Conservation (phyloP, 768 basidiomycete genomes). For the Collybia nuda region DNA sequence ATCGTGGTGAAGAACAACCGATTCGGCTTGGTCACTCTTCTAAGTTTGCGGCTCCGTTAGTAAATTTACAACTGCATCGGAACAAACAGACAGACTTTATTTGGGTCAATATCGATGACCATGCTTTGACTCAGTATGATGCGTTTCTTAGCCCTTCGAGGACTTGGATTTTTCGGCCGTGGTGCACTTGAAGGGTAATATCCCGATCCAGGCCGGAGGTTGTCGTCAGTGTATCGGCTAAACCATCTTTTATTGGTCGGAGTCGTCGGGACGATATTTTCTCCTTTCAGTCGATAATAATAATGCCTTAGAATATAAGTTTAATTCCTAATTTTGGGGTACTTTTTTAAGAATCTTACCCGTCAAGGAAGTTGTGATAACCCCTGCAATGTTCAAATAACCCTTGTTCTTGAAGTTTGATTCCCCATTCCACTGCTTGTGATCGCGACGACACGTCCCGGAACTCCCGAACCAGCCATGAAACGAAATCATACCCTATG, state of each 20-base stretch:
- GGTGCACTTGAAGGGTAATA: constrained; percentile 35
- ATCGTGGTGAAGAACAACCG: constrained; percentile 88
- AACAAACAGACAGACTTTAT: constrained; percentile 46
- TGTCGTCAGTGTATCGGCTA: constrained; percentile 50
- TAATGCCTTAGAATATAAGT: constrained; percentile 61
- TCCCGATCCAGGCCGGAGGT: constrained; percentile 28
- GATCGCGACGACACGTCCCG: constrained; percentile 82
- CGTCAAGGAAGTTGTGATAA: constrained; percentile 83
- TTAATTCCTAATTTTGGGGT: constrained; percentile 3
- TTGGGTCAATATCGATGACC: constrained; percentile 84
- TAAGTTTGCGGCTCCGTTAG: constrained; percentile 23
- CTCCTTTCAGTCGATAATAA: constrained; percentile 81
- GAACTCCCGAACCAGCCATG: constrained; percentile 92
- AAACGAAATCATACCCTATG: constrained; percentile 85
- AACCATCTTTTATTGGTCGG: constrained; percentile 66
- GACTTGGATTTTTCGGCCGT: constrained; percentile 34
- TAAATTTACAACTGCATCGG: constrained; percentile 1
- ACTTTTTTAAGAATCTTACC: constrained; percentile 43
- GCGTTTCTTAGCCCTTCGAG: constrained; percentile 53
- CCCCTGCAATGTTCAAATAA: constrained; percentile 83
- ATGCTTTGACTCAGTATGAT: constrained; percentile 85
- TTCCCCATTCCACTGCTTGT: constrained; percentile 79
- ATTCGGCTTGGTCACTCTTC: constrained; percentile 87
- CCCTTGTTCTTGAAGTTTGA: constrained; percentile 74
- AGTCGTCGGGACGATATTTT: constrained; percentile 70